Base-by-base conservation (phyloP, 306 rosid species). In the Castanea mollissima region DNA sequence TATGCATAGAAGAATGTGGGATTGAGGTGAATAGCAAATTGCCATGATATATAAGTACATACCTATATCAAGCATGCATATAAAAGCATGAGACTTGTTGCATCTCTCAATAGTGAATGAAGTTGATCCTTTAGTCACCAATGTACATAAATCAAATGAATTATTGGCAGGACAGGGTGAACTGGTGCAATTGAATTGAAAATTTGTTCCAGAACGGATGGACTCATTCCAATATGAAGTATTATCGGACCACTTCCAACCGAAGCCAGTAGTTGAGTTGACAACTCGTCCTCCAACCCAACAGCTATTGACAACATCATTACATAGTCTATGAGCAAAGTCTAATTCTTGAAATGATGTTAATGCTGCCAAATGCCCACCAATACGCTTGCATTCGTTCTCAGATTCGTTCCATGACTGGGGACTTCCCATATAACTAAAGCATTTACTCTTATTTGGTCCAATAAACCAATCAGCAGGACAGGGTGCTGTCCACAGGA, bases 331-430 rank as follows among this genome's bases (percentile, higher is more conserved):
- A 79, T 73, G 89, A 77, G 86, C 92, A 86, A 89, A 85, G 77
- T 67, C 64, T n/a, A 91, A 83, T 49, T 93, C 99, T 76, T 88
- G 86, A 79, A 82, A 74, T 19, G 93, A 89, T 56, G 27, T 14
- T 73, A 89, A 71, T 77, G 91, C 91, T 41, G 87, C 93, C 75
- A 95, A 91, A 77, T 90, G 87, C 63, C 99, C 99, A 44, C 93
- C 91, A 70, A 85, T 86, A 74, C 72, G 69, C 69, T 77, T 76
- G 79, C 99, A 95, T 55, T 78, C 79, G 68, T 46, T 80, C 88
- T 95, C 97, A 65, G 99, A 95, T 63, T 91, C 94, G 69, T 91
- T 92, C 99, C 99, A 95, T 54, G 92, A 81, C 81, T 80, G 85
- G 32, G 79, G 79, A 56, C 75, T 83, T 74, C 71, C 82, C 49